Percentiles rank a stretch among this genome's conserved stretches.
These are phyloP conservation scores for Wickerhamomyces sp. DNA, from an alignment of 1,139 yeast species.

Conservation along the genomic window DNA sequence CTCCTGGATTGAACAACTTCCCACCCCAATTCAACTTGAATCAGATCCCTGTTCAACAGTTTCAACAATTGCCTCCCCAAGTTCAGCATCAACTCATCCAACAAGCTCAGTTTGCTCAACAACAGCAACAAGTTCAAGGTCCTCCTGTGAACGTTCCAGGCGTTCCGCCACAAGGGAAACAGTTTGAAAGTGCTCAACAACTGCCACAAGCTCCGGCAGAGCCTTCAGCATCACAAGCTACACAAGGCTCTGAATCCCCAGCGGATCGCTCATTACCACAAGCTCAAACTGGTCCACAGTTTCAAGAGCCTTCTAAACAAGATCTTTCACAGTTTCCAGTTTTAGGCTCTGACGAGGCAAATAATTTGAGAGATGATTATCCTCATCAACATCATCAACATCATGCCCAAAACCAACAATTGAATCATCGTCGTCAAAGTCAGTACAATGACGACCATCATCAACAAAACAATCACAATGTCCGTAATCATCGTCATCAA, in stretches of 20 bases:
- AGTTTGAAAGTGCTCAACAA: slow-evolving; percentile 2
- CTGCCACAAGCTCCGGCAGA: background rate
- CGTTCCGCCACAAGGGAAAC: slow-evolving; percentile 9
- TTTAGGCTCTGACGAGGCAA: slow-evolving; percentile 40
- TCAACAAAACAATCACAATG: slow-evolving; percentile 14
- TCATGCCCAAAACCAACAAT: slow-evolving; percentile 27
- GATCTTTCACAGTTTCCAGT: slow-evolving; percentile 48
- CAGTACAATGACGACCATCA: slow-evolving; percentile 9
- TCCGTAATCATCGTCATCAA: slow-evolving; percentile 26
- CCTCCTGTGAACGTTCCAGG: background rate
- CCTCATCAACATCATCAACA: slow-evolving; percentile 12
- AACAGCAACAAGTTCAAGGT: slow-evolving; percentile 18
- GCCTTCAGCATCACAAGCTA: background rate
- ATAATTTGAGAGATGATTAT: slow-evolving; percentile 4
- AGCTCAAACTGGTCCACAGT: slow-evolving; percentile 17
- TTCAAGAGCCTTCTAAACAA: slow-evolving; percentile 20
- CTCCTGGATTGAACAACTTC: slow-evolving; percentile 19
- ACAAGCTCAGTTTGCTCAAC: slow-evolving; percentile 10
- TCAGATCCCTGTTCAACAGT: slow-evolving; percentile 25
- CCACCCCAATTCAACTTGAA: slow-evolving; percentile 32
- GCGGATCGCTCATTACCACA: slow-evolving; percentile 8
- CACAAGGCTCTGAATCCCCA: background rate
- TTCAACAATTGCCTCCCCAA: slow-evolving; percentile 28
- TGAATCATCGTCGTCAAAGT: slow-evolving; percentile 21
- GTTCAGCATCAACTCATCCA: slow-evolving; percentile 22